Conservation (phyloP, 2,329 filamentous ascomycete species). For the Stachybotrys echinatus region DNA sequence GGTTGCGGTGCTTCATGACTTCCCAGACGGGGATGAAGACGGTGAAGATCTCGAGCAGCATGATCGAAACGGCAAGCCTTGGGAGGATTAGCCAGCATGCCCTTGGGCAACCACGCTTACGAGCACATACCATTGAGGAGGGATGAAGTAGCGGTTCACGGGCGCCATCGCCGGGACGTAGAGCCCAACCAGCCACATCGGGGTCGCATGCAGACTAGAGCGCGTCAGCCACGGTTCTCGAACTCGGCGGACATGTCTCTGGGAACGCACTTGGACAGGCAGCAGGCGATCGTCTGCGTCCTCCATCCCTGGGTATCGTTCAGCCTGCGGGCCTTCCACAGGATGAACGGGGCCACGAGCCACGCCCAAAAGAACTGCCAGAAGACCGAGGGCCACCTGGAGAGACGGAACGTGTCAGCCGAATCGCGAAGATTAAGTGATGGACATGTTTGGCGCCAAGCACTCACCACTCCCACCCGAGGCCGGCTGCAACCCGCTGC, state of each 20-base stretch:
- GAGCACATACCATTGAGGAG: slow-evolving; percentile 55
- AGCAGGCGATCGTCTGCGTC: slow-evolving; percentile 52
- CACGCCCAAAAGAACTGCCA: slow-evolving; percentile 63
- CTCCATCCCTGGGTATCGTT: slow-evolving; percentile 63
- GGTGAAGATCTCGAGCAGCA: slow-evolving; percentile 55
- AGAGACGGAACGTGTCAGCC: background rate
- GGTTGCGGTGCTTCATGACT: slow-evolving; percentile 35
- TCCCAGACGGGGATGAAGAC: slow-evolving; percentile 59
- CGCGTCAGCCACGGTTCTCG: background rate
- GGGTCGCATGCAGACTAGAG: slow-evolving; percentile 53
- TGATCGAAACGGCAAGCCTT: slow-evolving; percentile 46
- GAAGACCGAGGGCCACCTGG: slow-evolving; percentile 55
- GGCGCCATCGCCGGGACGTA: slow-evolving; percentile 41
- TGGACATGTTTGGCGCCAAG: too few species aligned
- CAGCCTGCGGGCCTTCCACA: slow-evolving; percentile 57
- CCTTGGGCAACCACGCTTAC: slow-evolving; percentile 32
- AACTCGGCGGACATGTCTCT: too few species aligned
- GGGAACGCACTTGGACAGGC: slow-evolving; percentile 33
- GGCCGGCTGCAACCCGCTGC: slow-evolving; percentile 35
- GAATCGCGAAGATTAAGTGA: too few species aligned
- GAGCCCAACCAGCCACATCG: slow-evolving; percentile 58
- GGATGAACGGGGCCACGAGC: slow-evolving; percentile 54
- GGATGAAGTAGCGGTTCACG: slow-evolving; percentile 48
- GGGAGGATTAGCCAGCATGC: background rate
- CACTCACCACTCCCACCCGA: slow-evolving; percentile 61